Conservation (phyloP, 495 filamentous ascomycete species). For the Oidiodendron maius region DNA sequence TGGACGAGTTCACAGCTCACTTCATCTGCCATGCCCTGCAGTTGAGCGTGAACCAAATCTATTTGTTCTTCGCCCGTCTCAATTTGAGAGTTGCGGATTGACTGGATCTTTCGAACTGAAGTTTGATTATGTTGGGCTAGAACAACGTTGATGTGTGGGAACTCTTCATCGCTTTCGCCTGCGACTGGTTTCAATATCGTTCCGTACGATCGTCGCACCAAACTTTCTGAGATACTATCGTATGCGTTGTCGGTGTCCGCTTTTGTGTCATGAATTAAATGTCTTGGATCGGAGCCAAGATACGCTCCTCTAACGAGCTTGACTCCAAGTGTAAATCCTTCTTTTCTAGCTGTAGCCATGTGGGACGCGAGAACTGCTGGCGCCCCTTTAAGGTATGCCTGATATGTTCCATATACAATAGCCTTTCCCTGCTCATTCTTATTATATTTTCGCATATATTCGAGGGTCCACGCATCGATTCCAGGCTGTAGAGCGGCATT, state of each 20-base stretch:
- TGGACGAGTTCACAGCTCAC: conserved; percentile 76
- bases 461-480: conserved; percentile 79
- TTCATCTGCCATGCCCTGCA: conserved; percentile 97
- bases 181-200: conserved; percentile 37
- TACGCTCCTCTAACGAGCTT: conserved; percentile 95
- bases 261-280: conserved; percentile 75
- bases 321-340: conserved; percentile 75
- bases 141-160: conserved; percentile 64
- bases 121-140: conserved; percentile 91
- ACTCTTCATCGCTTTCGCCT: conserved; percentile 20
- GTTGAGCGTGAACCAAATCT: conserved; percentile 77
- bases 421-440: conserved; percentile 56
- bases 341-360: conserved; percentile 54
- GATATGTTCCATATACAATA: conserved; percentile 73
- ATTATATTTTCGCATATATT: conserved; percentile 75
- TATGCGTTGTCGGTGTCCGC: conserved; percentile 71
- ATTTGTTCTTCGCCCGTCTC: conserved; percentile 35
- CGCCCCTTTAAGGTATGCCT: conserved; percentile 75
- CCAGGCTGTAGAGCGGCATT: conserved; percentile 75
- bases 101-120: conserved; percentile 66
- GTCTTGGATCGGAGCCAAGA: conserved; percentile 69
- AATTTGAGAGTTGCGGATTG: conserved; percentile 47
- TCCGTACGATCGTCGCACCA: conserved; percentile 42
- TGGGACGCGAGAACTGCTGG: conserved; percentile 60
- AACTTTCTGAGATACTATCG: conserved; percentile 51